These are phyloP conservation scores for Teratosphaeria nubilosa DNA, from an alignment of 2,329 filamentous ascomycete genomes.

Conservation along the genomic window DNA sequence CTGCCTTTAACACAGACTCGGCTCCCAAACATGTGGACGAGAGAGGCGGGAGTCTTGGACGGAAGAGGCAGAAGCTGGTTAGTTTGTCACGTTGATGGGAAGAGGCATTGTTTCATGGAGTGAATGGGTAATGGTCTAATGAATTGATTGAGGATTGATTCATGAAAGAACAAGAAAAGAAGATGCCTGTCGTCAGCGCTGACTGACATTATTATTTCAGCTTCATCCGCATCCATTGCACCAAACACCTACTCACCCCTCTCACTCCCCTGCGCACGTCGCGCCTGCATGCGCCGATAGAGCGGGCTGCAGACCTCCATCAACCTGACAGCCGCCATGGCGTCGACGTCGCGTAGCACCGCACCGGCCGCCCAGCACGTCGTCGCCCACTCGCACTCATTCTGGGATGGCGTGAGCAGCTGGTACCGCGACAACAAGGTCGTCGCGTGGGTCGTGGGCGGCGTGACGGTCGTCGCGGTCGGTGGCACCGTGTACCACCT, in stretches of 20 bases:
- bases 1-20: too few species aligned
- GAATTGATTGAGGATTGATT: too few species aligned
- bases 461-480: conserved; percentile 82
- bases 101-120: too few species aligned
- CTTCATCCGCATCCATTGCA: not conserved
- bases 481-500: conserved; percentile 92
- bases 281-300: not conserved
- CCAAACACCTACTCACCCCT: not conserved
- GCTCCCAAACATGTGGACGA: too few species aligned
- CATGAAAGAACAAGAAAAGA: too few species aligned
- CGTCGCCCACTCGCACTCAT: not conserved
- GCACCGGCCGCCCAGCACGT: not conserved
- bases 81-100: too few species aligned
- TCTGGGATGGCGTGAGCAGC: conserved; percentile 76
- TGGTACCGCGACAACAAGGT: conserved; percentile 97
- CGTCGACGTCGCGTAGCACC: not conserved
- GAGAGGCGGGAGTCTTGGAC: too few species aligned
- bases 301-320: not conserved
- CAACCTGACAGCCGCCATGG: not conserved
- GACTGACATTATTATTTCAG: not conserved
- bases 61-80: too few species aligned
- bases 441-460: conserved; percentile 89
- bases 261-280: not conserved
- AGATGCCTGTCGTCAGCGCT: not conserved
- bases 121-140: too few species aligned